Conservation (phyloP, 2,329 filamentous ascomycete genomes). For the Alternaria longipes region DNA sequence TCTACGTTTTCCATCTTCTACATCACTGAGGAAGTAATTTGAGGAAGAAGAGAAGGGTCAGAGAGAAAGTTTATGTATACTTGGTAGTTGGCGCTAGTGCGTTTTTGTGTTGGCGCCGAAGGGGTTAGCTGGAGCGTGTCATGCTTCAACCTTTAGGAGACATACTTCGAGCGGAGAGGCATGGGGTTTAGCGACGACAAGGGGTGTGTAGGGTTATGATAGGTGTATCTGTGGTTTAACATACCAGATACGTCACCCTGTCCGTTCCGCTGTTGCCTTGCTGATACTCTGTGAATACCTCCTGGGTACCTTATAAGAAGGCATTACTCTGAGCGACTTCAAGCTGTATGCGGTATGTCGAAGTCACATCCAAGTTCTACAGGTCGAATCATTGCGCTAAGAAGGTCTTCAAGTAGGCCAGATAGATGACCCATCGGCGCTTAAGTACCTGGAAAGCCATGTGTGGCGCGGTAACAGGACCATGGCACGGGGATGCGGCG, state of each 20-base stretch:
- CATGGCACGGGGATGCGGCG: constrained; percentile 6
- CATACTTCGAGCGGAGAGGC: background rate
- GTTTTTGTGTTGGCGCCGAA: background rate
- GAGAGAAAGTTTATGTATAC: background rate
- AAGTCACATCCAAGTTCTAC: background rate
- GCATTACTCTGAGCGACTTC: background rate
- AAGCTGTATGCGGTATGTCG: background rate
- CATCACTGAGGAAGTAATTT: background rate
- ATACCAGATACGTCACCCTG: background rate
- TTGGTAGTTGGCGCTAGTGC: background rate
- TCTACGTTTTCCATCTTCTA: background rate
- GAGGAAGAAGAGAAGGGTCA: background rate
- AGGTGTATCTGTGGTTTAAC: background rate
- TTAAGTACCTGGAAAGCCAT: constrained; percentile 12
- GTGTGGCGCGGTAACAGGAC: constrained; percentile 8
- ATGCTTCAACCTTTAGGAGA: background rate
- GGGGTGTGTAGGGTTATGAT: background rate
- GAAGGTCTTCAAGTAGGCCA: constrained; percentile 6
- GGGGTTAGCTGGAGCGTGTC: background rate
- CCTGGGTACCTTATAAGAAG: background rate
- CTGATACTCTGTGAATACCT: background rate
- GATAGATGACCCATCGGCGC: constrained; percentile 1
- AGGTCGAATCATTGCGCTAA: background rate
- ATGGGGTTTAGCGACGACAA: background rate
- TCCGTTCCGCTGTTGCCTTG: background rate